Percentiles rank a stretch among this genome's conserved stretches.
Conservation (phyloP, 345 rosid species). For the Aethionema arabicum region DNA sequence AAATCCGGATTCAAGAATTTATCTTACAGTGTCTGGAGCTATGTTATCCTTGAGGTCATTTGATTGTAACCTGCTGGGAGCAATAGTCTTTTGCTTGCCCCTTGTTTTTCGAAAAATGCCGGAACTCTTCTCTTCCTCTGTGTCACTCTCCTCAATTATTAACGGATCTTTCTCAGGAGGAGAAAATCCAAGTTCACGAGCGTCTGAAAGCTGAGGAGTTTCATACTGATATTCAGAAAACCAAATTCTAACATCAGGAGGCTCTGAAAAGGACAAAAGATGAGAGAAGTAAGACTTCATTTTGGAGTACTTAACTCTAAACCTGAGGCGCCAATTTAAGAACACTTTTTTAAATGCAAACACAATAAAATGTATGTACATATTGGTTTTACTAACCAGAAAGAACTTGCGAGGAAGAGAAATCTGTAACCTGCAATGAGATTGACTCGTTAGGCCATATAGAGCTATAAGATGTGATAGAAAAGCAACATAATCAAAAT, state of each 20-base stretch:
- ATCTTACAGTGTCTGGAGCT: constrained; percentile 10
- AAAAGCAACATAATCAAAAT: neutral
- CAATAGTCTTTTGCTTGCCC: constrained; percentile 27
- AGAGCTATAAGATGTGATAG: neutral
- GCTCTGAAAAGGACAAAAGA: constrained; percentile 42
- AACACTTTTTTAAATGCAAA: neutral
- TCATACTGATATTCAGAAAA: constrained; percentile 50
- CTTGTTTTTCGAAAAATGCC: constrained; percentile 18
- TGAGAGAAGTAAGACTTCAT: constrained; percentile 10
- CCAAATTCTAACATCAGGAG: constrained; percentile 60
- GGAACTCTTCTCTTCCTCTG: constrained; percentile 24
- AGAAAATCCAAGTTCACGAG: constrained; percentile 28
- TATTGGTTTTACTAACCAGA: constrained; percentile 47
- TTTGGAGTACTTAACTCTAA: no score
- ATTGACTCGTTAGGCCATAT: constrained; percentile 8
- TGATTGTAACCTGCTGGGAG: constrained; percentile 25
- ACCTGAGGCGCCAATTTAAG: neutral
- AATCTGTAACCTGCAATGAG: constrained; percentile 41
- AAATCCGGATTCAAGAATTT: constrained; percentile 11
- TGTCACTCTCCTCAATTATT: constrained; percentile 38
- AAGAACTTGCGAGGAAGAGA: constrained; percentile 24
- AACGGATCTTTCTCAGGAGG: constrained; percentile 28
- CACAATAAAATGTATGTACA: neutral
- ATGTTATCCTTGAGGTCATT: constrained; percentile 29
- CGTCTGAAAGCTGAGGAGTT: constrained; percentile 42